Evolutionary conservation across 148 eudicot species (phyloP).

Genomic region (Heliosperma pusillum): DNA sequence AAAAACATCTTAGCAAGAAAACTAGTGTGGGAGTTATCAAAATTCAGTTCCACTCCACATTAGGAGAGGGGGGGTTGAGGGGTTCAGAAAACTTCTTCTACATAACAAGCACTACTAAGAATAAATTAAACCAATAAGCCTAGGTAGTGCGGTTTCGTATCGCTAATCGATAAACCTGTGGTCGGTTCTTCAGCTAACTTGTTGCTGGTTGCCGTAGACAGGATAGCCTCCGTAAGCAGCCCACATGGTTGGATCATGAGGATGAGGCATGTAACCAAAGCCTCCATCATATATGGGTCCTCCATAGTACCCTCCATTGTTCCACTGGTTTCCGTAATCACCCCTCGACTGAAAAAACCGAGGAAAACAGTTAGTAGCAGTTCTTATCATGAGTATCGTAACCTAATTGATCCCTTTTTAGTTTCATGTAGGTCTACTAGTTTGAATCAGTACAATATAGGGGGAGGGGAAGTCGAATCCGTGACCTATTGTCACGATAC

Average conservation of each 20-base stretch:
- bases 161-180: slow-evolving; percentile 16
- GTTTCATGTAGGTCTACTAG: too few species aligned
- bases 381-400: too few species aligned
- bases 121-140: slow-evolving; percentile 33
- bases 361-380: background rate
- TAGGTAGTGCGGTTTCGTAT: slow-evolving; percentile 31
- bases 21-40: slow-evolving; percentile 49
- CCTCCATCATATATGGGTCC: slow-evolving; percentile 73
- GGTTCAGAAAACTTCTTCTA: slow-evolving; percentile 32
- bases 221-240: slow-evolving; percentile 84
- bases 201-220: slow-evolving; percentile 70
- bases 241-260: slow-evolving; percentile 88
- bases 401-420: too few species aligned
- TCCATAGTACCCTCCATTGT: slow-evolving; percentile 67
- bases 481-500: too few species aligned
- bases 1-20: slow-evolving; percentile 19
- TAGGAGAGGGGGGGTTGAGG: slow-evolving; percentile 41
- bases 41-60: slow-evolving; percentile 66
- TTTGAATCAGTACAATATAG: too few species aligned
- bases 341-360: slow-evolving; percentile 52
- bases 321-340: slow-evolving; percentile 77
- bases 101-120: slow-evolving; percentile 44
- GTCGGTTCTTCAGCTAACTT: slow-evolving; percentile 52
- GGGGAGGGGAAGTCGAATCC: too few species aligned
- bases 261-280: slow-evolving; percentile 71